phyloP scores from a whole-genome alignment of 2,329 filamentous ascomycete genomes.

The Penicillium vulpinum region DNA sequence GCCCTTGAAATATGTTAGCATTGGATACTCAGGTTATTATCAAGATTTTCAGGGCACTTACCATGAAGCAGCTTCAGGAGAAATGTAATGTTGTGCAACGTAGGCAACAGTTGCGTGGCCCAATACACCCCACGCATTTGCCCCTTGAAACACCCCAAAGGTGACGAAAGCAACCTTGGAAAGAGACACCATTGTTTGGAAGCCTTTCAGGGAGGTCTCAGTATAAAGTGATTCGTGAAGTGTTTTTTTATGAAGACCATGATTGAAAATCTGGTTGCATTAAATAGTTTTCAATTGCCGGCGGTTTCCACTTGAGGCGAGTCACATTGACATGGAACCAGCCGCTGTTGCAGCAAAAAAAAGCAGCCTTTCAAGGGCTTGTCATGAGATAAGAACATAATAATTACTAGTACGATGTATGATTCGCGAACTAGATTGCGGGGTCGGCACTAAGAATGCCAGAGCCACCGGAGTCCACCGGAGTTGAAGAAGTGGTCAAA shows the following conservation, averaged over 20 bases:
- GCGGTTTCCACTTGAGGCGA: background rate
- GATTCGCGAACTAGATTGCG: background rate
- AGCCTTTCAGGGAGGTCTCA: background rate
- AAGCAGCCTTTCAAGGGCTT: background rate
- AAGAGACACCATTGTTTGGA: constrained; percentile 11
- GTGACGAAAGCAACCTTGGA: constrained; percentile 11
- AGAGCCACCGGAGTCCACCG: constrained; percentile 5
- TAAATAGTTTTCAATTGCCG: background rate
- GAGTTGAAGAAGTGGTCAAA: background rate
- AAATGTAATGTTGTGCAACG: constrained; percentile 53
- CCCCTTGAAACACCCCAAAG: constrained; percentile 12
- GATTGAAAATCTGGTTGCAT: background rate
- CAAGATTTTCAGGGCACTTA: constrained; percentile 9
- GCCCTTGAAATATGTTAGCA: constrained; percentile 25
- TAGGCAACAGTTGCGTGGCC: constrained; percentile 58
- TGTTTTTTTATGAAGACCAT: background rate
- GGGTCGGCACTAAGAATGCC: background rate
- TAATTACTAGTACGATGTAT: background rate
- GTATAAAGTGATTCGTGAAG: too few species aligned
- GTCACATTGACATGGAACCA: background rate
- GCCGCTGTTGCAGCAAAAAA: background rate
- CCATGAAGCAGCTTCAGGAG: constrained; percentile 45
- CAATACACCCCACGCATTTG: constrained; percentile 52
- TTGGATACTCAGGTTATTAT: too few species aligned
- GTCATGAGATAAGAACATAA: background rate